Percentiles rank a stretch among this genome's conserved stretches.
phyloP scores from a whole-genome alignment of 768 basidiomycete species.

The Naganishia friedmannii region DNA sequence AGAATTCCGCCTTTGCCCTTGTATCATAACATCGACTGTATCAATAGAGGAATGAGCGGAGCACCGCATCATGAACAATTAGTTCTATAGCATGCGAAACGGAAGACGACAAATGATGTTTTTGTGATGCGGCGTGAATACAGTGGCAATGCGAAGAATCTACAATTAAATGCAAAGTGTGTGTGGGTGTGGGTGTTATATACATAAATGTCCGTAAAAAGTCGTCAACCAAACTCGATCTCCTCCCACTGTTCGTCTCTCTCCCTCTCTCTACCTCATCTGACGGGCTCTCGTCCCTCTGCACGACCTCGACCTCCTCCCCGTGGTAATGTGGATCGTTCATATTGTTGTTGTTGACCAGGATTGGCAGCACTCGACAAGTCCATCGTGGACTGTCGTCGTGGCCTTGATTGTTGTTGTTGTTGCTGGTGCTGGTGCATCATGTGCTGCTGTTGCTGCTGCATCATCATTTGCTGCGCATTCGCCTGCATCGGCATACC shows the following conservation, averaged over 20 bases:
- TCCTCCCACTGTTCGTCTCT: background rate
- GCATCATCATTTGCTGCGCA: conserved; percentile 6
- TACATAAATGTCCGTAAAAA: conserved; percentile 7
- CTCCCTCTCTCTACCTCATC: background rate
- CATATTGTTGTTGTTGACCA: background rate
- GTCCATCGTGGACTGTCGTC: conserved; percentile 10
- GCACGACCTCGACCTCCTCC: background rate
- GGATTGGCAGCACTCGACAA: background rate
- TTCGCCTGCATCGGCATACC: conserved; percentile 7
- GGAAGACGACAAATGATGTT: background rate
- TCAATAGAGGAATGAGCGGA: background rate
- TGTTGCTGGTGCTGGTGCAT: background rate
- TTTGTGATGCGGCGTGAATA: background rate
- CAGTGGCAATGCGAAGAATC: background rate
- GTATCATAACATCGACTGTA: background rate
- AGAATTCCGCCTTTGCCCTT: background rate
- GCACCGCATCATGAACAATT: too few species aligned
- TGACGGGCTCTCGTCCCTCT: conserved; percentile 6
- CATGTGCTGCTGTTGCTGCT: background rate
- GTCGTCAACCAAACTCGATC: background rate
- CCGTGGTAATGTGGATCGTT: background rate
- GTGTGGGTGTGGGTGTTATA: background rate
- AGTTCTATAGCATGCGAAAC: background rate
- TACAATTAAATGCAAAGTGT: conserved; percentile 7
- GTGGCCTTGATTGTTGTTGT: background rate